Percentiles rank a stretch among this genome's conserved stretches.
phyloP scores from a whole-genome alignment of 495 filamentous ascomycete genomes.

The Tuber calosporum region DNA sequence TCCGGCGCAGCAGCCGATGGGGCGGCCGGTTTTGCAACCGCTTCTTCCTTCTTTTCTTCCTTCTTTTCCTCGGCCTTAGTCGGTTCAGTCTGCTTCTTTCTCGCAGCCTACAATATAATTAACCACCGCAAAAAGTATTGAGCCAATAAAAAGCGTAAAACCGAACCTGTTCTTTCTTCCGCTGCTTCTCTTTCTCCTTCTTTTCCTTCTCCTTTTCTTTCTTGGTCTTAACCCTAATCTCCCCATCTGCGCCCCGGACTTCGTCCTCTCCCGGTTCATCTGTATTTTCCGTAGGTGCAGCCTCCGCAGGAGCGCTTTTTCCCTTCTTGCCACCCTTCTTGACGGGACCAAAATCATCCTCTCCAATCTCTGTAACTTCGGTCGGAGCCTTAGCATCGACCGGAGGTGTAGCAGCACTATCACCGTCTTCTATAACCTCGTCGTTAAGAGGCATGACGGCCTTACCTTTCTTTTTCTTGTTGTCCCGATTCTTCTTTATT shows the following conservation, averaged over 20 bases:
- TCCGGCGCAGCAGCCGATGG: conserved; percentile 45
- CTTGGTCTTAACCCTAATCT: conserved; percentile 61
- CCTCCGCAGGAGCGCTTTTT: conserved; percentile 43
- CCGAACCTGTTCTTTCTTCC: conserved; percentile 65
- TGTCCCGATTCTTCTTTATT: conserved; percentile 79
- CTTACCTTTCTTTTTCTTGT: conserved; percentile 82
- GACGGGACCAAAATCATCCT: conserved; percentile 78
- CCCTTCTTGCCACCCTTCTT: conserved; percentile 57
- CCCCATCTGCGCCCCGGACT: conserved; percentile 48
- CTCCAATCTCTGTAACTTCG: conserved; percentile 64
- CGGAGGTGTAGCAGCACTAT: conserved; percentile 55
- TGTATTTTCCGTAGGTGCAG: conserved; percentile 21
- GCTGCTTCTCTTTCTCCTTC: conserved; percentile 81
- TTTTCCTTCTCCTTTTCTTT: conserved; percentile 87
- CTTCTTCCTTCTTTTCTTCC: conserved; percentile 64
- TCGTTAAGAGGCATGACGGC: conserved; percentile 45
- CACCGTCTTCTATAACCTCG: conserved; percentile 69
- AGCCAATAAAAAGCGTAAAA: conserved; percentile 4
- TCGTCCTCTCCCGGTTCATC: conserved; percentile 46
- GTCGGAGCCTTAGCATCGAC: conserved; percentile 66
- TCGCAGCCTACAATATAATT: conserved; percentile 50
- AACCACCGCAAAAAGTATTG: conserved; percentile 4
- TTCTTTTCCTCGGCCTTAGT: conserved; percentile 66
- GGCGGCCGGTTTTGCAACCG: conserved; percentile 41
- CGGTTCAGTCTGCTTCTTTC: conserved; percentile 53